Evolutionary conservation across 192 early-diverging fungal species (phyloP), one percentile per base, ranked within the genome.

Genomic region (Umbelopsis sp.): DNA sequence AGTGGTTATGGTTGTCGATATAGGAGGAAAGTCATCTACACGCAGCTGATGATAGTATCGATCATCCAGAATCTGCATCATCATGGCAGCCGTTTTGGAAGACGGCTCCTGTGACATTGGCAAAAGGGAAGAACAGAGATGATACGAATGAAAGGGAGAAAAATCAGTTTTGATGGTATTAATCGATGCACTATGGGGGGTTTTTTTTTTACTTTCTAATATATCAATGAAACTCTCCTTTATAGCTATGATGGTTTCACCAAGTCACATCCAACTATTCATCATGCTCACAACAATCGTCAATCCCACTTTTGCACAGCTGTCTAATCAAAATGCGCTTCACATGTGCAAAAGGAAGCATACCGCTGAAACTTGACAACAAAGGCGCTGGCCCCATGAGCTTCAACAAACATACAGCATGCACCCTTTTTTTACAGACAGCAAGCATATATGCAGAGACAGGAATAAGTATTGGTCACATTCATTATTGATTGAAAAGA

Each of bases 211-310:
- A 10, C 25, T 52, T 25, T 21, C 51, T 52, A 25, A 52, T 52
- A 21, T 18, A 61, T 61, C 55, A 61, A 61, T 61, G 12, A 30
- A 35, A 35, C 25, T 61, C 55, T 30, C 55, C 55, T 61, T 61
- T 61, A 61, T 61, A 16, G 30, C 1, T 18, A 4, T 33, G 27
- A 25, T 61, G 55, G 55, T 61, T 61, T 61, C 55, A 61, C 55
- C 37, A 35, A 35, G 55, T 35, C 30, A 10, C 27, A 49, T 16
- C 16, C 1, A 61, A 61, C 33, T 35, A 16, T 25, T 16, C 4
- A 8, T 61, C 3, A 33, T 35, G 4, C 7, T 8, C 37, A 41
- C 37, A 41, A 41, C 37, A 41, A 41, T 41, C 37, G 10, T 10
- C 37, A 33, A 15, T 18, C 13, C 6, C 35, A 35, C 23, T 21